Percentiles rank a stretch among this genome's conserved stretches.
phyloP scores from a whole-genome alignment of 2,329 filamentous ascomycete genomes.

The Penicillium sp. region DNA sequence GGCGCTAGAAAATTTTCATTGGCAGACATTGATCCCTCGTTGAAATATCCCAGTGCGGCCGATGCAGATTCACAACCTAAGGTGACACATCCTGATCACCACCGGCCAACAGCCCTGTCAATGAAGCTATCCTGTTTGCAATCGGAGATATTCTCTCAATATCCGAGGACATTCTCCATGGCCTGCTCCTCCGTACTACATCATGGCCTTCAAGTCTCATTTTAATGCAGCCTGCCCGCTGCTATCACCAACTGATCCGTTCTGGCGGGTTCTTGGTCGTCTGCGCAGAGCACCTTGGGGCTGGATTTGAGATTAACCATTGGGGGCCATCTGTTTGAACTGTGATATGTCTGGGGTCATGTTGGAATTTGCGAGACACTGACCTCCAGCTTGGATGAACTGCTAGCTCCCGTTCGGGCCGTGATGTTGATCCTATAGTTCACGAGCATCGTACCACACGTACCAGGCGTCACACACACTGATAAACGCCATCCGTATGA shows the following conservation, averaged over 20 bases:
- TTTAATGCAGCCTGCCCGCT: slow-evolving; percentile 1
- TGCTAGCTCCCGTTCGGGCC: neutral
- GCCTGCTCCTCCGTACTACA: neutral
- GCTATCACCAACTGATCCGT: slow-evolving; percentile 5
- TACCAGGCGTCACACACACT: neutral
- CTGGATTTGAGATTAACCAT: neutral
- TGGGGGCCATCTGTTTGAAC: neutral
- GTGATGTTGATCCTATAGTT: neutral
- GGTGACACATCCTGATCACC: neutral
- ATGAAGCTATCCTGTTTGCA: neutral
- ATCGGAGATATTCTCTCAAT: neutral
- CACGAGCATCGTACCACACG: neutral
- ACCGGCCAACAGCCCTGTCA: neutral
- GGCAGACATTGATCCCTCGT: neutral
- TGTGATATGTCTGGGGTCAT: neutral
- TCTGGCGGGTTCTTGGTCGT: neutral
- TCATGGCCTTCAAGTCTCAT: neutral
- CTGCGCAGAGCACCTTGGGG: neutral
- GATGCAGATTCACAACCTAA: neutral
- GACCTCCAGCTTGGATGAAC: neutral
- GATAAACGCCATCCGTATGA: neutral
- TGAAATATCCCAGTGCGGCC: neutral
- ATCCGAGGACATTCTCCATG: neutral
- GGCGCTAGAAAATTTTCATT: neutral
- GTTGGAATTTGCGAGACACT: neutral